Percentiles rank a stretch among this genome's conserved stretches.
These are phyloP conservation scores for Dalbergia cochinchinensis DNA, from an alignment of 306 rosid species.

Conservation along the genomic window DNA sequence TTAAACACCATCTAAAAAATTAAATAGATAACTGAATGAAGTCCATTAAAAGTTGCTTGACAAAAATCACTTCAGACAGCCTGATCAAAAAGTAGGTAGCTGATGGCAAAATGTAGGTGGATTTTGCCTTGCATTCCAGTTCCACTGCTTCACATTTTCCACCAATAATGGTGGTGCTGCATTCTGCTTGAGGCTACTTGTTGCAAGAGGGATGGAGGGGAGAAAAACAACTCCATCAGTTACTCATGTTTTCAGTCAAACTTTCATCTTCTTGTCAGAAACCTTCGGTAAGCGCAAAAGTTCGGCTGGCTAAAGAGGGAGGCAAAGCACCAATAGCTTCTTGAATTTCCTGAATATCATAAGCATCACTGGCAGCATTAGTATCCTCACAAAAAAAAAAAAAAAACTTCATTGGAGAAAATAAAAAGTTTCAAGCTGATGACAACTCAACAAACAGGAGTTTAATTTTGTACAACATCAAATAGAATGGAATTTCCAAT, in stretches of 20 bases:
- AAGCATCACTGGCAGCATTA: slow-evolving; percentile 3
- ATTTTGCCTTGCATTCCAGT: slow-evolving; percentile 24
- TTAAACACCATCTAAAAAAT: too few relatives aligned
- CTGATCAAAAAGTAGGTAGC: neutral
- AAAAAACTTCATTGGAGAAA: neutral
- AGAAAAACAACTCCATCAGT: slow-evolving; percentile 20
- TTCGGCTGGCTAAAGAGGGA: slow-evolving; percentile 73
- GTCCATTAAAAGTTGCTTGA: slow-evolving; percentile 3
- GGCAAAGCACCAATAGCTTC: slow-evolving; percentile 72
- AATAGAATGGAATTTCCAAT: slow-evolving; percentile 24
- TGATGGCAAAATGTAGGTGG: neutral
- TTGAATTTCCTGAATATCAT: slow-evolving; percentile 77
- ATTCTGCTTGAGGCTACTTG: neutral
- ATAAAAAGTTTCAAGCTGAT: slow-evolving; percentile 6
- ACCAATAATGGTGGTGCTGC: slow-evolving; percentile 21
- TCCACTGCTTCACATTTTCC: slow-evolving; percentile 24
- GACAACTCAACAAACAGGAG: too few relatives aligned
- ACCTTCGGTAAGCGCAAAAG: slow-evolving; percentile 83
- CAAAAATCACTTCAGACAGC: slow-evolving; percentile 14
- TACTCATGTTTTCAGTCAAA: too few relatives aligned
- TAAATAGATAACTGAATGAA: slow-evolving; percentile 1
- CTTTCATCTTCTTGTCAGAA: slow-evolving; percentile 51
- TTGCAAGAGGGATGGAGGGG: neutral
- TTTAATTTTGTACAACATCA: neutral
- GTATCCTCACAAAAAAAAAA: neutral